These are phyloP conservation scores for Wickerhamiella domercqiae DNA, from an alignment of 805 yeast genomes.

Conservation along the genomic window DNA sequence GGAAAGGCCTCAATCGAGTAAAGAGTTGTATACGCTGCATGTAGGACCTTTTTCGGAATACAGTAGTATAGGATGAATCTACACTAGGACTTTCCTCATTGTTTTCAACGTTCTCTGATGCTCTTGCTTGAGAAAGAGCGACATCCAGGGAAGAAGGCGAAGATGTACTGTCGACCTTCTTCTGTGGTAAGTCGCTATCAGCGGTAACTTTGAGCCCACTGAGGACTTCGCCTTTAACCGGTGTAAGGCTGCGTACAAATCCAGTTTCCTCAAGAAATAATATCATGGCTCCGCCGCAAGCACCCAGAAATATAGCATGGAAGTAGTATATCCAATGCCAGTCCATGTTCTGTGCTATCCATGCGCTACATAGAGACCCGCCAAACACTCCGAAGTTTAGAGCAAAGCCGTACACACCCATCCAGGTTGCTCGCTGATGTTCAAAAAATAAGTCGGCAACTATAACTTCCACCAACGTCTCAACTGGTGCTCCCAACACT, in stretches of 20 bases:
- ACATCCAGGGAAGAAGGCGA: neutral
- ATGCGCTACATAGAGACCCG: slow-evolving; percentile 71
- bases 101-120: neutral
- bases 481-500: slow-evolving; percentile 1
- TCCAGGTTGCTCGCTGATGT: slow-evolving; percentile 58
- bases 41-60: neutral
- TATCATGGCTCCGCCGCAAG: slow-evolving; percentile 35
- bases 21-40: neutral
- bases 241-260: slow-evolving; percentile 23
- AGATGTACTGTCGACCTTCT: neutral
- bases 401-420: slow-evolving; percentile 60
- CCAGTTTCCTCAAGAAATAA: slow-evolving; percentile 59
- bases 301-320: slow-evolving; percentile 50
- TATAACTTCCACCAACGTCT: neutral
- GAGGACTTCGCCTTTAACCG: neutral
- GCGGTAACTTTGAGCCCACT: neutral
- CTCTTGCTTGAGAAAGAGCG: neutral
- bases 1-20: neutral
- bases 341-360: slow-evolving; percentile 41
- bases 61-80: neutral
- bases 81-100: neutral
- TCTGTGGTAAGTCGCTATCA: neutral
- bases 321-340: slow-evolving; percentile 71
- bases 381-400: slow-evolving; percentile 64
- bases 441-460: slow-evolving; percentile 51